phyloP scores from a whole-genome alignment of 768 basidiomycete species.

The Thelephora aurantiotincta region DNA sequence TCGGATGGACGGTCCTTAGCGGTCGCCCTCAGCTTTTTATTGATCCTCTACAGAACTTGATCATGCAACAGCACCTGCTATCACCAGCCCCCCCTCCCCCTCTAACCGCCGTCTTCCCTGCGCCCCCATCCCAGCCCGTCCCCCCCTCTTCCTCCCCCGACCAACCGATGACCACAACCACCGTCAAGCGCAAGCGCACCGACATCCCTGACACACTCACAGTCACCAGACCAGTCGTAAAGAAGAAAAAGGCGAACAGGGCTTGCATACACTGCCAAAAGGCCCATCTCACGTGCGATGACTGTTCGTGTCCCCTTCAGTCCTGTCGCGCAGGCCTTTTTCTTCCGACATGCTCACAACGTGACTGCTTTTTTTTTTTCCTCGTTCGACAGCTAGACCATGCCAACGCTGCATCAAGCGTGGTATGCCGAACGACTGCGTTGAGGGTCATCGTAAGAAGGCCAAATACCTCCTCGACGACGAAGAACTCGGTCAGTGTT shows the following conservation, averaged over 20 bases:
- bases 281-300: conserved; percentile 97
- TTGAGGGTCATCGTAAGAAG: conserved; percentile 94
- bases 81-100: not conserved
- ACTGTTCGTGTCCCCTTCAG: conserved; percentile 45
- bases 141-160: conserved; percentile 12
- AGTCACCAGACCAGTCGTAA: conserved; percentile 37
- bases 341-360: conserved; percentile 4
- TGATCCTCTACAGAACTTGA: too few species aligned
- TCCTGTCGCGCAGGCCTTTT: conserved; percentile 10
- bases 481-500: conserved; percentile 67
- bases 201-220: conserved; percentile 38
- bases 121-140: conserved; percentile 8
- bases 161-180: conserved; percentile 17
- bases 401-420: conserved; percentile 95
- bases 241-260: conserved; percentile 90
- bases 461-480: conserved; percentile 95
- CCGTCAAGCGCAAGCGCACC: conserved; percentile 46
- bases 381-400: conserved; percentile 58
- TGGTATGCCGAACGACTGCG: conserved; percentile 76
- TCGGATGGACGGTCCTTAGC: too few species aligned
- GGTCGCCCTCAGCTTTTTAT: too few species aligned
- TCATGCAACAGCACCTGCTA: not conserved
- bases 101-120: conserved; percentile 11
- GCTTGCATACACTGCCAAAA: conserved; percentile 96
- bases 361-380: conserved; percentile 5